These are phyloP conservation scores for Ambrosia hybrid DNA, from an alignment of 140 eudicot species.

Conservation along the genomic window DNA sequence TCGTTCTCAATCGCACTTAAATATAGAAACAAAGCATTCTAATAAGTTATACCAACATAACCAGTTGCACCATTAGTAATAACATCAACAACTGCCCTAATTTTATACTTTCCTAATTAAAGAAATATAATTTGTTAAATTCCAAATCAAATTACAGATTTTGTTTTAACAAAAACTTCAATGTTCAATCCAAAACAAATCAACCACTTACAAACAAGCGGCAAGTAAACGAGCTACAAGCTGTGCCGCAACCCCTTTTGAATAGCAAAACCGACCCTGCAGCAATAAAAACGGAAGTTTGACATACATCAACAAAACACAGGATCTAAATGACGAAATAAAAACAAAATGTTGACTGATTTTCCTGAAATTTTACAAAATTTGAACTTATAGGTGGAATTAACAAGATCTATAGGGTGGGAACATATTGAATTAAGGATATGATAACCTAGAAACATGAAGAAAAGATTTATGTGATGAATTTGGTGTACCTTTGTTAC, in stretches of 20 bases:
- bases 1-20: neutral
- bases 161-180: too few species aligned
- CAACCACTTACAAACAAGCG: too few species aligned
- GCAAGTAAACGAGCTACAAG: too few species aligned
- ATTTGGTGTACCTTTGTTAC: conserved; percentile 22
- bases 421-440: conserved; percentile 17
- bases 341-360: neutral
- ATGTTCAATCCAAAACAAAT: neutral
- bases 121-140: neutral
- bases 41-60: neutral
- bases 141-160: too few species aligned
- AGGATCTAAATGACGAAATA: too few species aligned
- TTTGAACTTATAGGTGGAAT: conserved; percentile 5
- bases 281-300: too few species aligned
- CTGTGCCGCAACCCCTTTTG: too few species aligned
- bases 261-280: too few species aligned
- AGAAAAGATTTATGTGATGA: neutral
- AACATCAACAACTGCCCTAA: conserved; percentile 8
- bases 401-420: conserved; percentile 7
- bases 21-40: neutral
- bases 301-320: neutral
- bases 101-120: neutral
- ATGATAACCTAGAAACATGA: neutral
- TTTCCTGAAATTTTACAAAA: neutral
- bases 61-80: neutral